Percentiles rank a stretch among this genome's conserved stretches.
These are phyloP conservation scores for Trametes punicea DNA, from an alignment of 768 basidiomycete species.

Conservation along the genomic window DNA sequence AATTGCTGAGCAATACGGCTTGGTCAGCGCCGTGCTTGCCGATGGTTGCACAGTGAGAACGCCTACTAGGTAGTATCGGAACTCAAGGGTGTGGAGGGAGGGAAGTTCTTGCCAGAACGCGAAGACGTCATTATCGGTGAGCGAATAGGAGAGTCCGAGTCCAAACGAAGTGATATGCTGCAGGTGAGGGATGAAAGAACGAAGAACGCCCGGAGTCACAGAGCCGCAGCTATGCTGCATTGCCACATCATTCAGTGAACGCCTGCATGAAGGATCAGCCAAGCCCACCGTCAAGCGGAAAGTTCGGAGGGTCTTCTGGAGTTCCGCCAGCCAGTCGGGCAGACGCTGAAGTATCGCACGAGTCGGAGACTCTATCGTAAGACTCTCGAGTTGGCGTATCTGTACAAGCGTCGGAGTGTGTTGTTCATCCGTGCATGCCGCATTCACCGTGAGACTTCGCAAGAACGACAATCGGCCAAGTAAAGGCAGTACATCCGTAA, in stretches of 20 bases:
- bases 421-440: constrained; percentile 9
- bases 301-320: constrained; percentile 34
- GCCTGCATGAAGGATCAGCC: not conserved
- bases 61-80: constrained; percentile 53
- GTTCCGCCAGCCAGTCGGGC: constrained; percentile 38
- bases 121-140: constrained; percentile 52
- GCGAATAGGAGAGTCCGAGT: constrained; percentile 57
- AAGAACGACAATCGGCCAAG: constrained; percentile 12
- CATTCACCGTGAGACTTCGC: constrained; percentile 18
- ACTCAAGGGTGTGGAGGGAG: constrained; percentile 36
- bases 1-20: constrained; percentile 38
- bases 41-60: constrained; percentile 13
- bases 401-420: constrained; percentile 8
- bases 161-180: constrained; percentile 36
- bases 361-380: constrained; percentile 24
- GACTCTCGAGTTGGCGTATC: constrained; percentile 15
- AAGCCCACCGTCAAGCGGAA: constrained; percentile 43
- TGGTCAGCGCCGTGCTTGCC: not conserved
- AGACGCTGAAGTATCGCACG: constrained; percentile 24
- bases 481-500: constrained; percentile 11
- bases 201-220: constrained; percentile 57
- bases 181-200: constrained; percentile 39
- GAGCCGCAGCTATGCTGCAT: constrained; percentile 58
- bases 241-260: not conserved
- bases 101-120: constrained; percentile 41